A percentile compares a stretch with the other conserved stretches of the same genome.
These are phyloP conservation scores for Sporothrix protearum DNA, from an alignment of 2,329 filamentous ascomycete species.

Conservation along the genomic window DNA sequence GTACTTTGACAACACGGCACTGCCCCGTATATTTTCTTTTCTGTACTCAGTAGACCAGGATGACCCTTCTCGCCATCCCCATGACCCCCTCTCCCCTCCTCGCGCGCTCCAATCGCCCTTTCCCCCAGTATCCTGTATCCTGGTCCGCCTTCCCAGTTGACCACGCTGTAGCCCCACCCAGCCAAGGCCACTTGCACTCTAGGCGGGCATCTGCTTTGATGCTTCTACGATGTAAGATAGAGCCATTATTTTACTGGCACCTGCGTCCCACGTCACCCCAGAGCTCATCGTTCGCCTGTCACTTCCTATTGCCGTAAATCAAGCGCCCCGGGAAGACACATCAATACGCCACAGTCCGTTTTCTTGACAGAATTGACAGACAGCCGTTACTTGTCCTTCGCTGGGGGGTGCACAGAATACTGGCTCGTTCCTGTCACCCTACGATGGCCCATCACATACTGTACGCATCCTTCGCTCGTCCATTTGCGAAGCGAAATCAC, in stretches of 20 bases:
- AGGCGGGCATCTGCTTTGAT: neutral
- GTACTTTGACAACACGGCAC: slow-evolving; percentile 7
- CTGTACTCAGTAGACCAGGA: neutral
- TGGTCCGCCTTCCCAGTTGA: neutral
- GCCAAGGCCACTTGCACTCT: neutral
- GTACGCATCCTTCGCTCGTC: neutral
- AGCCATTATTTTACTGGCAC: neutral
- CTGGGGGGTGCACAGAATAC: neutral
- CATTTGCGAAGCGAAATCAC: slow-evolving; percentile 17
- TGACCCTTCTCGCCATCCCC: neutral
- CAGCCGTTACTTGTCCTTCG: slow-evolving; percentile 1
- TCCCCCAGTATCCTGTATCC: neutral
- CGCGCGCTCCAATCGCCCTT: neutral
- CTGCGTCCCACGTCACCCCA: neutral
- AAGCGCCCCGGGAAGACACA: neutral
- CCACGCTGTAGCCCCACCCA: neutral
- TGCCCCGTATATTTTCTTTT: neutral
- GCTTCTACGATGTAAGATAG: no score
- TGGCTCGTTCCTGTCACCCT: neutral
- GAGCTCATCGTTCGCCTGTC: neutral
- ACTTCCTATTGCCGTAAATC: slow-evolving; percentile 3
- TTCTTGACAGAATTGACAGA: neutral
- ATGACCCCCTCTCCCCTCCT: neutral
- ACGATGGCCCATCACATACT: slow-evolving; percentile 4
- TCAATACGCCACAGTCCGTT: neutral